Evolutionary conservation across 371 early-diverging fungal genomes (phyloP).

Genomic region (Syncephalastrum sp.): DNA sequence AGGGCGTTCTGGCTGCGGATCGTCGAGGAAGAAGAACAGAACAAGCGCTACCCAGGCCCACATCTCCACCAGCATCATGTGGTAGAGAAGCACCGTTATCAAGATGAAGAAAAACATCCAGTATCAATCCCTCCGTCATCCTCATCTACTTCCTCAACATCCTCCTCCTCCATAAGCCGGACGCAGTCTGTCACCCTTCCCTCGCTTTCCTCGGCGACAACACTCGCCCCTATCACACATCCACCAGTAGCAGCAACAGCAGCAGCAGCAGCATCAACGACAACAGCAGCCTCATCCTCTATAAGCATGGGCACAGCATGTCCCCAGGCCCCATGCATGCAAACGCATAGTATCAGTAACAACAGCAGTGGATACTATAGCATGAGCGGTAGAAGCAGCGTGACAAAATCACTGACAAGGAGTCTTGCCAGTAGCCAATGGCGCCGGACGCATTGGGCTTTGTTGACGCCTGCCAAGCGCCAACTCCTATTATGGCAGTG

Average conservation of each 20-base stretch:
- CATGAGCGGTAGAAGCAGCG: background rate
- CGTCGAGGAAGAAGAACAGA: background rate
- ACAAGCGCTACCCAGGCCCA: background rate
- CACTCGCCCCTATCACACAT: background rate
- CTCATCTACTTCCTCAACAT: background rate
- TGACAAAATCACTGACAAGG: background rate
- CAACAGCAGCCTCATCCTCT: background rate
- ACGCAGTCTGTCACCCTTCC: background rate
- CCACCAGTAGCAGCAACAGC: background rate
- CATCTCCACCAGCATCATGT: background rate
- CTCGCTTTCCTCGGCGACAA: slow-evolving; percentile 6
- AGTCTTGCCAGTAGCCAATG: slow-evolving; percentile 4
- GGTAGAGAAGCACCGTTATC: background rate
- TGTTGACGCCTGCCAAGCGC: slow-evolving; percentile 10
- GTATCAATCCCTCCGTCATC: slow-evolving; percentile 3
- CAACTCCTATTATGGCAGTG: slow-evolving; percentile 25
- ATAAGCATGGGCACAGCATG: background rate
- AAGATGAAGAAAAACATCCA: slow-evolving; percentile 3
- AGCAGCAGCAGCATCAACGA: background rate
- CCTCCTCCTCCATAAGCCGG: slow-evolving; percentile 1
- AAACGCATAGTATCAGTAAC: background rate
- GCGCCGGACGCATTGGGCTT: slow-evolving; percentile 1
- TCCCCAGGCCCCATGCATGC: background rate
- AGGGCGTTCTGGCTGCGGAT: slow-evolving; percentile 14
- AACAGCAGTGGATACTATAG: slow-evolving; percentile 5